Percentiles rank a stretch among this genome's conserved stretches.
These are phyloP conservation scores for Verticillium isaacii DNA, from an alignment of 2,329 filamentous ascomycete species.

Conservation along the genomic window DNA sequence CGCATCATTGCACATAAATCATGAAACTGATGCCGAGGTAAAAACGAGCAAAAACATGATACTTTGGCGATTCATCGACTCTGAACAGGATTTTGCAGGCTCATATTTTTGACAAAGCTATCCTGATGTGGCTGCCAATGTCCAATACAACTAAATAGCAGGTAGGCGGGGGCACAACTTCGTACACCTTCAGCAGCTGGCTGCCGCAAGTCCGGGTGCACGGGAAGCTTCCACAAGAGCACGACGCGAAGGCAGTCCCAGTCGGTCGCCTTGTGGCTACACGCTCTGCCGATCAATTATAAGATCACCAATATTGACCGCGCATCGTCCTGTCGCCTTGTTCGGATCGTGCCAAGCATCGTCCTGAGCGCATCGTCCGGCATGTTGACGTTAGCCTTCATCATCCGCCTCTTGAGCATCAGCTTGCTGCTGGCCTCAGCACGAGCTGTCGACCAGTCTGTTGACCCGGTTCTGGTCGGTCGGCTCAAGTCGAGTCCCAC, in stretches of 20 bases:
- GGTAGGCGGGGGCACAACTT: background rate
- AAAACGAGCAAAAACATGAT: too few species aligned
- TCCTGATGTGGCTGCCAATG: too few species aligned
- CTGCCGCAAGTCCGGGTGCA: background rate
- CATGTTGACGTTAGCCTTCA: background rate
- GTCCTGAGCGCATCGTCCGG: background rate
- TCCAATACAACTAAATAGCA: background rate
- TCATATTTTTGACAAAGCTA: too few species aligned
- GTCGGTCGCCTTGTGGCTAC: background rate
- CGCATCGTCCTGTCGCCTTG: background rate
- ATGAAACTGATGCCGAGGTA: too few species aligned
- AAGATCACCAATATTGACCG: background rate
- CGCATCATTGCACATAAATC: too few species aligned
- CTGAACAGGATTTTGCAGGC: too few species aligned
- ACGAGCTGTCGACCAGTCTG: slow-evolving; percentile 6
- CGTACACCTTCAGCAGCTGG: background rate
- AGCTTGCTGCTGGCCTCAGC: background rate
- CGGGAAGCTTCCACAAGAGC: background rate
- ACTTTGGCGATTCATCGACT: too few species aligned
- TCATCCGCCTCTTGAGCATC: background rate
- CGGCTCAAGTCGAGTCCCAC: slow-evolving; percentile 33
- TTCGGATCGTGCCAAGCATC: background rate
- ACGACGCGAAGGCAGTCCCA: background rate
- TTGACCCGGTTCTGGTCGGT: slow-evolving; percentile 19
- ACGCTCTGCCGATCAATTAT: background rate